phyloP scores from a whole-genome alignment of 225 moss, liverwort and hornwort species.

The Pleurozium schreberi region DNA sequence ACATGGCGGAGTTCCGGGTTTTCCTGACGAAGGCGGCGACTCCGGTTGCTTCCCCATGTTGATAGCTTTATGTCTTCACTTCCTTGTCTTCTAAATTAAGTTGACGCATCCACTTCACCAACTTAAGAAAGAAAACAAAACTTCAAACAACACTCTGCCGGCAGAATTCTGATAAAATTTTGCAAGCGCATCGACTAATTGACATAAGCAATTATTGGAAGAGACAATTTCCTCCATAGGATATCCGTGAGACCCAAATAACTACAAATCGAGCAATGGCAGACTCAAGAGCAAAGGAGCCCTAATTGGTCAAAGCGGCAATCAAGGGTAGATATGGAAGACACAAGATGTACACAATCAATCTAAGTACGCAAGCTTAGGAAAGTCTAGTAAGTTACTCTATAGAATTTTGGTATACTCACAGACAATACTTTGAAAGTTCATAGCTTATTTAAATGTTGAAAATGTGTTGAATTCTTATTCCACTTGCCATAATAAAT shows the following conservation, averaged over 20 bases:
- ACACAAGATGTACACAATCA: neutral
- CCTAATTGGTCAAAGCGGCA: neutral
- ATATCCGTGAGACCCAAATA: neutral
- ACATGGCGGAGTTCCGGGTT: constrained; percentile 18
- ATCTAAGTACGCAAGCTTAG: neutral
- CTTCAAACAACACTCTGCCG: neutral
- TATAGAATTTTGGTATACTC: too few species aligned
- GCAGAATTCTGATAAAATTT: neutral
- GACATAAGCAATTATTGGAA: neutral
- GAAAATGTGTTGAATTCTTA: neutral
- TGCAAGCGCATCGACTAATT: neutral
- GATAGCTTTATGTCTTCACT: neutral
- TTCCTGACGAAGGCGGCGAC: constrained; percentile 7
- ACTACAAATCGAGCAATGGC: neutral
- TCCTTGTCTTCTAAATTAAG: neutral
- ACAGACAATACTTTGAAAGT: neutral
- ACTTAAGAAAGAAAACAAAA: neutral
- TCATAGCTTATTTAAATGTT: neutral
- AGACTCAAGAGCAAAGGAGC: neutral
- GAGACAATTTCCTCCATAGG: neutral
- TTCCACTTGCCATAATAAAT: neutral
- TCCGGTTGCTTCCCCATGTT: constrained; percentile 8
- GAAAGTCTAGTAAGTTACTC: neutral
- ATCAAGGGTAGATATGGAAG: neutral
- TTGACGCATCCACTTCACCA: neutral